Base-by-base conservation (phyloP, 2,329 filamentous ascomycete genomes). In the Aureobasidium musti region DNA sequence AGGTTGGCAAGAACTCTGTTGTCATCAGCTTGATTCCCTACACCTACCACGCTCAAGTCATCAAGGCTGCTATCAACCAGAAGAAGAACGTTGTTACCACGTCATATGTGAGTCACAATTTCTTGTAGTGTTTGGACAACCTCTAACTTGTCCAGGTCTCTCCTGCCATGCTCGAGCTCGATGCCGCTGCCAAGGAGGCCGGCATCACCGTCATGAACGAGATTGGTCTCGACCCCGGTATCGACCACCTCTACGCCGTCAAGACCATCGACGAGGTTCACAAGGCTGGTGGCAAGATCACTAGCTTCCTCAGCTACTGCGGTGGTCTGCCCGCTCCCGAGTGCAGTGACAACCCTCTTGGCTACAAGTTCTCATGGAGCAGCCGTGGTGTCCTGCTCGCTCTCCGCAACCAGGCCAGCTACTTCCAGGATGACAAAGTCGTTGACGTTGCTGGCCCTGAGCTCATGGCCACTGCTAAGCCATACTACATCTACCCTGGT, bases 151-250 rank as follows among this genome's bases (percentile, higher is more conserved):
- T 37, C 19, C 26, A 64, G 61, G 61, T 57, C 72, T 96, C 91
- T 5, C 92, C 92, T 3, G 91, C 91, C 71, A 97, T 97, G 92
- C 80, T 89, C 81, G 94, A 93, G 82, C 87, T 98, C 60, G 90
- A 97, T 74, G 83, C 88, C 73, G 82, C 89, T 73, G 87, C 86
- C 77, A 96, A 97, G 84, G 90, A 89, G 70, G 94, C 94, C 21
- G 93, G 92, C 69, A 97, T 97, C 77, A 96, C 92, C 13, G 93
- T 97, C 76, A 93, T 97, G 90, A 97, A 98, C 81, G 94, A 98
- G 85, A 96, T 96, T 76, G 92, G 92, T 69, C 78, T 83, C 50
- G 88, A 90, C 77, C 88, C 88, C 33, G 88, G 89, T 76, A 86
- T 92, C 71, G 89, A 92, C 76, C 88, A 90, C 77, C 80, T 89